Conservation (phyloP, 192 early-diverging fungal species). For the Oehlia diaphana region DNA sequence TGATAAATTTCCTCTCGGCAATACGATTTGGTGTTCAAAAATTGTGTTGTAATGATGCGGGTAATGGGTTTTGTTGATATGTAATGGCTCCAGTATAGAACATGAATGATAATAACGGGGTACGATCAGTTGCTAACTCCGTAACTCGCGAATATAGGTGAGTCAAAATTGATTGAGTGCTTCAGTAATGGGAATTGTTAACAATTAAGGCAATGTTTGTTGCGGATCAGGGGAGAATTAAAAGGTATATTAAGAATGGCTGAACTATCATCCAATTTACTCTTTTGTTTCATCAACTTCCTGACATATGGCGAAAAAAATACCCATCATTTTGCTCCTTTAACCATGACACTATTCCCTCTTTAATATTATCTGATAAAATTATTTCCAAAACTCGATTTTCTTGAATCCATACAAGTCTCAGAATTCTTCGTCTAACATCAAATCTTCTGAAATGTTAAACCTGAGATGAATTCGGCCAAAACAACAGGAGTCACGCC, state of each 20-base stretch:
- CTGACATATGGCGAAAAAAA: too few species aligned
- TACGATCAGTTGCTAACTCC: slow-evolving; percentile 1
- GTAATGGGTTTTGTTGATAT: neutral
- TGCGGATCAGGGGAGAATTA: neutral
- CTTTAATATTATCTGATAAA: slow-evolving; percentile 13
- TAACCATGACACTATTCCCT: slow-evolving; percentile 20
- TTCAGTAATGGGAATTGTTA: slow-evolving; percentile 4
- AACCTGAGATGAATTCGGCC: too few species aligned
- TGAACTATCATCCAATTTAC: neutral
- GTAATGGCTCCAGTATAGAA: neutral
- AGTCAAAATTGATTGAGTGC: neutral
- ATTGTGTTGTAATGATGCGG: neutral
- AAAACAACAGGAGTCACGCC: too few species aligned
- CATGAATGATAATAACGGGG: neutral
- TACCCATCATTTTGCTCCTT: neutral
- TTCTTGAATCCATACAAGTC: neutral
- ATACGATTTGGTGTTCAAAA: neutral
- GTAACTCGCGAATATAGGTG: neutral
- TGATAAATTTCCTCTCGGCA: neutral
- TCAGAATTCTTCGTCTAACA: too few species aligned
- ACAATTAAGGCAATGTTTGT: neutral
- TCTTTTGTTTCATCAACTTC: neutral
- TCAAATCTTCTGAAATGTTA: too few species aligned
- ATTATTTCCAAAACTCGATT: slow-evolving; percentile 17
- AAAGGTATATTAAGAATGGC: neutral